A percentile compares a stretch with the other conserved stretches of the same genome.
phyloP scores from a whole-genome alignment of 768 basidiomycete genomes.

The Suillus cothurnatus region DNA sequence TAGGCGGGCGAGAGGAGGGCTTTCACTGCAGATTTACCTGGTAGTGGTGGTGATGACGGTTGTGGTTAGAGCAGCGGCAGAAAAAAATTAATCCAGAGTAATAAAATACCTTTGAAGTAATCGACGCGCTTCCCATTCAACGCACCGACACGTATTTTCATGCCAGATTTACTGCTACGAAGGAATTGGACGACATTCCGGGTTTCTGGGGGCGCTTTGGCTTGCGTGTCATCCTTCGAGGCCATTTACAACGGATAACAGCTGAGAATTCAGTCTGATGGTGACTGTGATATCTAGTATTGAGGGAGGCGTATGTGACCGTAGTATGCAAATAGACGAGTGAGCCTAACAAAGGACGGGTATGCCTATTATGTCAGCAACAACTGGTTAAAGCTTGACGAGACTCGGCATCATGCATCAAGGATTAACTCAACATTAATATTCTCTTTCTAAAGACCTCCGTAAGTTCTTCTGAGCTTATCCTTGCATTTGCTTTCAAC shows the following conservation, averaged over 20 bases:
- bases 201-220: conserved; percentile 76
- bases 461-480: not conserved
- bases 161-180: conserved; percentile 80
- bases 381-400: not conserved
- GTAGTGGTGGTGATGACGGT: conserved; percentile 30
- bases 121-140: conserved; percentile 94
- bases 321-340: not conserved
- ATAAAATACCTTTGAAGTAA: conserved; percentile 88
- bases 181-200: conserved; percentile 86
- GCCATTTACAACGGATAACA: conserved; percentile 30
- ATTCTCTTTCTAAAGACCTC: not conserved
- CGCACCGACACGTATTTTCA: conserved; percentile 89
- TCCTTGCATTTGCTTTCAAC: not conserved
- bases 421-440: not conserved
- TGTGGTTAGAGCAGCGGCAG: conserved; percentile 1
- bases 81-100: conserved; percentile 3
- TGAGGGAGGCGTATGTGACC: not conserved
- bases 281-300: not conserved
- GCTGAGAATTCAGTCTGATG: not conserved
- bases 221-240: conserved; percentile 65
- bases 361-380: not conserved
- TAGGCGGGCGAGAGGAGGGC: conserved; percentile 93
- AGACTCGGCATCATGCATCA: too few relatives aligned
- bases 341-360: not conserved
- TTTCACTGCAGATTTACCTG: conserved; percentile 93